These are phyloP conservation scores for Halophytophthora batemanensis DNA, from an alignment of 352 stramenopile species.

Conservation along the genomic window DNA sequence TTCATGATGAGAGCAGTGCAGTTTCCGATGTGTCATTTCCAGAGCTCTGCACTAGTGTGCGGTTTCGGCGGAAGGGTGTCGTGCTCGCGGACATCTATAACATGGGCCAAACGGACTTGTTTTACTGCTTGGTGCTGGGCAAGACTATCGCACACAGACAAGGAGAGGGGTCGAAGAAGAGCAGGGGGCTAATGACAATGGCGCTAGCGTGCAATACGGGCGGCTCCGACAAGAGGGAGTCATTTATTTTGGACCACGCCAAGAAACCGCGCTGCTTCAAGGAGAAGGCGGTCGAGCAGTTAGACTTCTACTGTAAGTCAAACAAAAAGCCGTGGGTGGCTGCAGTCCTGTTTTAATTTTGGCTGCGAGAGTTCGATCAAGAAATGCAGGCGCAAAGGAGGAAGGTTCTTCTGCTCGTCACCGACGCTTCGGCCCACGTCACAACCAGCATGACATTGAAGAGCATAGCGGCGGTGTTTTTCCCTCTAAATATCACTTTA, in stretches of 20 bases:
- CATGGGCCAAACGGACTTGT: background rate
- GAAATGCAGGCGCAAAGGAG: background rate
- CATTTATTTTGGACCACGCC: background rate
- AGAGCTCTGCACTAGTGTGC: too few relatives aligned
- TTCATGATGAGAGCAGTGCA: too few relatives aligned
- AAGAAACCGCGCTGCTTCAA: background rate
- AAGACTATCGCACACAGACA: background rate
- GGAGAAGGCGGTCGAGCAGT: background rate
- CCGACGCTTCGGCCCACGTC: background rate
- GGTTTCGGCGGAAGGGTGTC: background rate
- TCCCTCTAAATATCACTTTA: background rate
- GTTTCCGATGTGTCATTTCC: too few relatives aligned
- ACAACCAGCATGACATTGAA: background rate
- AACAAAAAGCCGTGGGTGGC: slow-evolving; percentile 3
- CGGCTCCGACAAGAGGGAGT: background rate
- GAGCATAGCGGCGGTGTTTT: background rate
- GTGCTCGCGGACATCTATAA: background rate
- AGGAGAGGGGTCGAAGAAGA: background rate
- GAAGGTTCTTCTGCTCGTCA: background rate
- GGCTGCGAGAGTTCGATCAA: background rate
- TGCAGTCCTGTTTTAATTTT: background rate
- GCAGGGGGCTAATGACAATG: background rate
- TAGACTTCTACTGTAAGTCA: background rate
- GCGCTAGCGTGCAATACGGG: background rate
- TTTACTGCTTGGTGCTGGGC: background rate